Base-by-base conservation (phyloP, 306 rosid genomes). In the Quercus bicolor region DNA sequence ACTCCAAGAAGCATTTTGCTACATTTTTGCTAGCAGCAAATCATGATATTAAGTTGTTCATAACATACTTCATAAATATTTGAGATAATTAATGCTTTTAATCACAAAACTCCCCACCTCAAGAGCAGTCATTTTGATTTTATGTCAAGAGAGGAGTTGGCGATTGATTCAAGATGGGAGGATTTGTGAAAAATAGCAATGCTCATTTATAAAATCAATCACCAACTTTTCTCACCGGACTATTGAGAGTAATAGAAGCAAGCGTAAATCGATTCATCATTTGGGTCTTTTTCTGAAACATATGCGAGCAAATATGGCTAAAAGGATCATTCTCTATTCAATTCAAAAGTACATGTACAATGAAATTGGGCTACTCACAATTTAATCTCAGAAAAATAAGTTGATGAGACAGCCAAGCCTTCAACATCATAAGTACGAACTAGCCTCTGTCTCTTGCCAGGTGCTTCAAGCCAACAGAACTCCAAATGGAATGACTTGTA, bases 361-460 rank as follows among this genome's bases (percentile, higher is more conserved):
- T 16, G 56, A 69, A 56, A 52, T 60, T 55, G 56, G 21, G 78
- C 45, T 20, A 40, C 75, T 91, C 82, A 93, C 78, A 86, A 24
- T 82, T 83, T 91, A 0, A 86, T 88, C 87, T 95, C 99, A 15
- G 76, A 80, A 83, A 91, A 84, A 77, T 95, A 91, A 14, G 99
- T 95, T 7, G 99, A 86, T 8, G 99, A 95, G 77, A 95, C 99
- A 52, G 96, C 99, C 89, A 90, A 82, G 83, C 99, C 99, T 89
- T 95, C 93, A 3, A 89, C 82, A 75, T 95, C 99, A 16, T 84
- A 95, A 5, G 98, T 95, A 8, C 98, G 92, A 73, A 95, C 93
- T 68, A 95, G 71, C 82, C 98, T 91, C 53, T 95, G 99, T 65
- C 99, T 91, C 90, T 80, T 89, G 51, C 84, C 80, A 10, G 92